Conservation (phyloP, 768 basidiomycete genomes). For the Mycena albidolilacea region DNA sequence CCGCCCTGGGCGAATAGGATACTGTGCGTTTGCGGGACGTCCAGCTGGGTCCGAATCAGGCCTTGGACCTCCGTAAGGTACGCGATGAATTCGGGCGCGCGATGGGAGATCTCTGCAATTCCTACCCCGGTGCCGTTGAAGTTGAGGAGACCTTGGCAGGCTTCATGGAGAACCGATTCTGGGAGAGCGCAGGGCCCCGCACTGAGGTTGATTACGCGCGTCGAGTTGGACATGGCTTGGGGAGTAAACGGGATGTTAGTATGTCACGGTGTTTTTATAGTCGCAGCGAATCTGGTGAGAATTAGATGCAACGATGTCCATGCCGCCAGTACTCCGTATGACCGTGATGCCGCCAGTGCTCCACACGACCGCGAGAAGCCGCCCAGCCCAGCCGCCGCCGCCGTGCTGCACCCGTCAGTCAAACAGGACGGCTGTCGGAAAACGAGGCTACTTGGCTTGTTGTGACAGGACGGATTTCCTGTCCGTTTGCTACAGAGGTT, state of each 20-base stretch:
- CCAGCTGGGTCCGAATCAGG: conserved; percentile 82
- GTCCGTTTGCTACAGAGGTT: too few relatives aligned
- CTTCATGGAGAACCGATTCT: conserved; percentile 84
- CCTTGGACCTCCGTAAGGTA: conserved; percentile 75
- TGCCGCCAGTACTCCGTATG: too few relatives aligned
- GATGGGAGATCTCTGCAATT: conserved; percentile 96
- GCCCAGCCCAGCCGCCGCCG: too few relatives aligned
- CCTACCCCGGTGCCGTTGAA: conserved; percentile 94
- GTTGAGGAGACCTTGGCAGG: conserved; percentile 87
- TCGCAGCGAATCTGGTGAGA: too few relatives aligned
- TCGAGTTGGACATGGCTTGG: conserved; percentile 52
- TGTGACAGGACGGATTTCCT: too few relatives aligned
- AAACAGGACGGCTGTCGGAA: too few relatives aligned
- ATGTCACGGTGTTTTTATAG: too few relatives aligned
- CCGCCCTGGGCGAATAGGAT: conserved; percentile 97
- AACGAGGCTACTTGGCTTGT: too few relatives aligned
- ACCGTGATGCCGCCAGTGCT: too few relatives aligned
- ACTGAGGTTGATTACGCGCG: conserved; percentile 88
- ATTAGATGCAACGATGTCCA: too few relatives aligned
- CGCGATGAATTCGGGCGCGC: conserved; percentile 88
- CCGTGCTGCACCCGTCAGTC: too few relatives aligned
- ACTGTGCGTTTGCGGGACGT: conserved; percentile 86
- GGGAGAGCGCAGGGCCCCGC: conserved; percentile 96
- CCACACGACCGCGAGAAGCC: too few relatives aligned
- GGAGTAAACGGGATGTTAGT: conserved; percentile 31